A percentile compares a stretch with the other conserved stretches of the same genome.
phyloP scores from a whole-genome alignment of 2,329 filamentous ascomycete genomes.

The Clarireedia hainanense region DNA sequence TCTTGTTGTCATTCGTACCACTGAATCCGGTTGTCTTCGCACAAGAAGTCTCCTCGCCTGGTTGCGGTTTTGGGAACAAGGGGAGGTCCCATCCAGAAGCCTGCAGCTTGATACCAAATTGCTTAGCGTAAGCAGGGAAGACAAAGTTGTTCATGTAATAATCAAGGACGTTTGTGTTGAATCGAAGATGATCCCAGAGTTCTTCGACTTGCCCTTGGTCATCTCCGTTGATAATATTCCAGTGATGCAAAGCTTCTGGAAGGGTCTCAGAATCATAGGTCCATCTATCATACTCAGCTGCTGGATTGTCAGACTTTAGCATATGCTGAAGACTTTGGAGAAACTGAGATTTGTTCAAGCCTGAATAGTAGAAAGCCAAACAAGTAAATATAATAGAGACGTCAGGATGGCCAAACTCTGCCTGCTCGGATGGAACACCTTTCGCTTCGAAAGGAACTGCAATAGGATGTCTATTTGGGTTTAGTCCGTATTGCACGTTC shows the following conservation, averaged over 20 bases:
- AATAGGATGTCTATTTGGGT: conserved; percentile 46
- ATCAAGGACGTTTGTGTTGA: conserved; percentile 44
- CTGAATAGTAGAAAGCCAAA: conserved; percentile 59
- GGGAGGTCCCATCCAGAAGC: conserved; percentile 63
- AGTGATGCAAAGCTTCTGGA: conserved; percentile 41
- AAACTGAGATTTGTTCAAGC: conserved; percentile 42
- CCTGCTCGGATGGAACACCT: conserved; percentile 51
- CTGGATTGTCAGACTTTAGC: conserved; percentile 44
- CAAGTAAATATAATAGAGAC: conserved; percentile 58
- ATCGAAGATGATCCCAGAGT: conserved; percentile 43
- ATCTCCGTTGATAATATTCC: conserved; percentile 51
- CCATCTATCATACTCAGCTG: not conserved
- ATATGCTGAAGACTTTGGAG: conserved; percentile 42
- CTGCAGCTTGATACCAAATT: conserved; percentile 56
- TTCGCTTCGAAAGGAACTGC: conserved; percentile 63
- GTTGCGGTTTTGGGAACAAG: conserved; percentile 30
- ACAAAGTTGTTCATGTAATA: conserved; percentile 57
- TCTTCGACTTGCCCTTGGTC: conserved; percentile 43
- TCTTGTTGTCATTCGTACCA: conserved; percentile 60
- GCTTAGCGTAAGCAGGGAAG: conserved; percentile 56
- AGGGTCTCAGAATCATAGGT: not conserved
- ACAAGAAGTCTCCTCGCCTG: conserved; percentile 11
- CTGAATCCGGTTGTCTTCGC: conserved; percentile 58
- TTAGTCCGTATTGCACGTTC: conserved; percentile 54
- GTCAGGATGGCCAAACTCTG: conserved; percentile 63